Evolutionary conservation across 179 eudicot genomes (phyloP).

Genomic region (Silene coronaria): DNA sequence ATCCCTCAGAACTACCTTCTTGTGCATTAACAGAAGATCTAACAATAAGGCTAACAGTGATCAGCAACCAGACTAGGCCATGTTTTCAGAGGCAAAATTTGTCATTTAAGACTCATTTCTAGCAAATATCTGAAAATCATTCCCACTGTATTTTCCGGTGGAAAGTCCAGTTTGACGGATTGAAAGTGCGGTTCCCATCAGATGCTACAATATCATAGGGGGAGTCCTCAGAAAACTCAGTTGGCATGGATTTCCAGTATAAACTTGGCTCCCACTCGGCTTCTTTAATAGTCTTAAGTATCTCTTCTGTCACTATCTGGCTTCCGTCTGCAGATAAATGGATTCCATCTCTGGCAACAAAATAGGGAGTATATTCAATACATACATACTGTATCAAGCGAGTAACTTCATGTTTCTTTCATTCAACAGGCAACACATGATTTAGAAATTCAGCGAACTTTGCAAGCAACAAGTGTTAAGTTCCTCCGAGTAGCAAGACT

Average conservation of each 20-base stretch:
- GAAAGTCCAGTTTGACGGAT: conserved; percentile 57
- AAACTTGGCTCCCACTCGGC: conserved; percentile 86
- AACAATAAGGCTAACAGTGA: background rate
- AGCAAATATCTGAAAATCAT: conserved; percentile 5
- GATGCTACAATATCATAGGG: conserved; percentile 44
- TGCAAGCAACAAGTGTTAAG: background rate
- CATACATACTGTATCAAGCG: background rate
- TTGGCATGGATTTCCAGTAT: conserved; percentile 78
- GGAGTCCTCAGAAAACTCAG: conserved; percentile 72
- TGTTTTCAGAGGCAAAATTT: background rate
- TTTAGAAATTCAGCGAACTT: background rate
- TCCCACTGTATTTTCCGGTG: conserved; percentile 70
- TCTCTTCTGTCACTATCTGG: conserved; percentile 69
- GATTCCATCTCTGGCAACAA: conserved; percentile 62
- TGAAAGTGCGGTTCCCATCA: conserved; percentile 53
- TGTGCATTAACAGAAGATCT: background rate
- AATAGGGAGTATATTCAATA: background rate
- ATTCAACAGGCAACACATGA: background rate
- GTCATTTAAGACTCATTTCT: background rate
- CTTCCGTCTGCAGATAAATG: conserved; percentile 80
- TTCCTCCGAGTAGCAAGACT: background rate
- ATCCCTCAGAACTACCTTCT: background rate
- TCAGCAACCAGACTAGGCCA: background rate
- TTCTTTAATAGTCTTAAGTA: conserved; percentile 56
- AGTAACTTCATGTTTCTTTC: background rate